Base-by-base conservation (phyloP, 495 filamentous ascomycete genomes). In the Chaetomium cochliodes region DNA sequence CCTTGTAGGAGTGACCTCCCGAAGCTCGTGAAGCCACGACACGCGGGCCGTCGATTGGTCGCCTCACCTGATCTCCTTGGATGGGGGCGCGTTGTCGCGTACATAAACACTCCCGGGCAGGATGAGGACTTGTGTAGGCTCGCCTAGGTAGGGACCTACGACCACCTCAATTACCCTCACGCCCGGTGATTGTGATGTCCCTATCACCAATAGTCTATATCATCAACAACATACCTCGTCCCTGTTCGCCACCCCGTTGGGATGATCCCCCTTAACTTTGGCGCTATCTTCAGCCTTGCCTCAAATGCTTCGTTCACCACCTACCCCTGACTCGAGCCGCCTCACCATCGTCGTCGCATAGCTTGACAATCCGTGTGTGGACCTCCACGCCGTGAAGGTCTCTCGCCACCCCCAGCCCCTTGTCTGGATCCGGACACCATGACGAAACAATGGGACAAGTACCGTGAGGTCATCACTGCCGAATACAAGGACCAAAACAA, bases 401-500 rank as follows among this genome's bases (percentile, higher is more conserved):
- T 30, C 39, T 13, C 26, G 33, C 33, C 33, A 37, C 33, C 33
- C 33, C 33, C 6, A 30, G 33, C 23, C 16, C 50, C 51, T 56
- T 15, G 52, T 20, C 25, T 3, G 37, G 6, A 11, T 53, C 13
- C 25, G 37, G 7, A 20, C 52, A 74, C 50, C 58, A 82, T 82
- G 79, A 81, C 79, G 37, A 81, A 81, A 66, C 58, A 63, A 54
- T 82, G 78, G 78, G 73, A 78, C 12, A 52, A 67, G 26, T 69
- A 79, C 67, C 69, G 76, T 57, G 69, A 70, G 23, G 68, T 66
- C 7, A 80, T 82, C 63, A 69, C 75, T 49, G 53, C 59, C 4
- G 69, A 77, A 47, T 82, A 82, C 64, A 72, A 72, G 61, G 65
- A 71, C n/a, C 66, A 79, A n/a, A 76, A 78, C 39, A 69, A 62